phyloP scores from a whole-genome alignment of 495 filamentous ascomycete genomes.

The Delitschia confertaspora region DNA sequence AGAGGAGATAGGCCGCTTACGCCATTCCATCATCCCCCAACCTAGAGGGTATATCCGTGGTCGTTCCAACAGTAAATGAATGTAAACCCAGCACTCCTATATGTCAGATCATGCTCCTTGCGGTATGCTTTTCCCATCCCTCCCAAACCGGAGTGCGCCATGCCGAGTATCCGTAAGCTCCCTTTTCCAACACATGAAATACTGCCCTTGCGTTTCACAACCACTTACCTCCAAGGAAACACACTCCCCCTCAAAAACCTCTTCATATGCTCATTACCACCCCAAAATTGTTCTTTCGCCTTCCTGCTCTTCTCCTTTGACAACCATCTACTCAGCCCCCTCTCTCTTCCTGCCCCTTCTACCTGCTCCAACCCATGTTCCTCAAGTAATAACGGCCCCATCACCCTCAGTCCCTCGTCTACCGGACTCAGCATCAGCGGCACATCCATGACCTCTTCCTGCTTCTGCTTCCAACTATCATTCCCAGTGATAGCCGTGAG shows the following conservation, averaged over 20 bases:
- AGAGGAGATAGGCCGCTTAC: not conserved
- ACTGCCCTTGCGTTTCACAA: not conserved
- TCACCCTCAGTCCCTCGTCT: slow-evolving; percentile 20
- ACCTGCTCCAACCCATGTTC: slow-evolving; percentile 3
- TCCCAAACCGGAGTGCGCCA: not conserved
- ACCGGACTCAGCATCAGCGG: slow-evolving; percentile 28
- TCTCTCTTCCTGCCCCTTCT: slow-evolving; percentile 5
- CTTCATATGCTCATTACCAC: slow-evolving; percentile 40
- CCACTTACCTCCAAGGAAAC: slow-evolving; percentile 36
- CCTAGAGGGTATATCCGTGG: no score
- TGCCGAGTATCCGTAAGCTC: not conserved
- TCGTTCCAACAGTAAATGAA: no score
- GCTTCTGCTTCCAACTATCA: slow-evolving; percentile 43
- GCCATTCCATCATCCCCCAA: no score
- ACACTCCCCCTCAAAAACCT: slow-evolving; percentile 34
- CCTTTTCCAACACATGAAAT: not conserved
- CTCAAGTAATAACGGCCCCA: slow-evolving; percentile 19
- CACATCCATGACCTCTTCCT: slow-evolving; percentile 38
- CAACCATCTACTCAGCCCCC: slow-evolving; percentile 19
- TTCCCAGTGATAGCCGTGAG: slow-evolving; percentile 49
- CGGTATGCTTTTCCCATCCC: no score
- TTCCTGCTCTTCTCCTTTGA: slow-evolving; percentile 16
- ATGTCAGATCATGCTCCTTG: not conserved
- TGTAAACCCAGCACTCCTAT: no score
- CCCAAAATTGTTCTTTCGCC: slow-evolving; percentile 35